Evolutionary conservation across 495 filamentous ascomycete genomes (phyloP).

Genomic region (Penicillium pulvis): DNA sequence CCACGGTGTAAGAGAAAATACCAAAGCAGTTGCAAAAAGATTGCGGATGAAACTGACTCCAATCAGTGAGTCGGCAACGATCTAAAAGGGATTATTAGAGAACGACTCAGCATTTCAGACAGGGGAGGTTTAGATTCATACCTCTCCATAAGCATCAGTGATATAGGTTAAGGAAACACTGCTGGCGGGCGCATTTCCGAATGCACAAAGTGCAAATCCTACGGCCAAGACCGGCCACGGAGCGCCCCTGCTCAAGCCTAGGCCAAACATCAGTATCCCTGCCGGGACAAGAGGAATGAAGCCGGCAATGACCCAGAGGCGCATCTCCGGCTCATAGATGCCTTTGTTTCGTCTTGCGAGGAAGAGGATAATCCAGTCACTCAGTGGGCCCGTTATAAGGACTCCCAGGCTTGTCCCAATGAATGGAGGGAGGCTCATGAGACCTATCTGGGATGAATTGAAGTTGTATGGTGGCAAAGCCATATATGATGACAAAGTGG

Average conservation of each 20-base stretch:
- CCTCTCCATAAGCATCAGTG: slow-evolving; percentile 38
- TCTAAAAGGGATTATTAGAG: slow-evolving; percentile 18
- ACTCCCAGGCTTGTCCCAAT: slow-evolving; percentile 37
- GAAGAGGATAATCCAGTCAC: slow-evolving; percentile 33
- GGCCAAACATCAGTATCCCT: slow-evolving; percentile 36
- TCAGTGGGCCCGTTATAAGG: slow-evolving; percentile 32
- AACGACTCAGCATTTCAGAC: neutral
- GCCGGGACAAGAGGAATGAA: slow-evolving; percentile 28
- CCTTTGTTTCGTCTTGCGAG: slow-evolving; percentile 36
- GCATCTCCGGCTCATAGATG: slow-evolving; percentile 40
- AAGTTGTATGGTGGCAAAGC: slow-evolving; percentile 41
- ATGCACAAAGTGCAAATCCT: slow-evolving; percentile 25
- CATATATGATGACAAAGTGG: slow-evolving; percentile 34
- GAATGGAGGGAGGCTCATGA: slow-evolving; percentile 38
- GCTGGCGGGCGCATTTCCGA: slow-evolving; percentile 29
- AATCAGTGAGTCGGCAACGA: slow-evolving; percentile 35
- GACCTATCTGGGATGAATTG: slow-evolving; percentile 34
- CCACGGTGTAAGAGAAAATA: slow-evolving; percentile 39
- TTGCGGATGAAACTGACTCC: slow-evolving; percentile 35
- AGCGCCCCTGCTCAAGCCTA: slow-evolving; percentile 28
- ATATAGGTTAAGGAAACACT: slow-evolving; percentile 36
- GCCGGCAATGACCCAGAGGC: slow-evolving; percentile 28
- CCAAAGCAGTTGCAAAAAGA: slow-evolving; percentile 29
- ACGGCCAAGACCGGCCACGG: slow-evolving; percentile 32
- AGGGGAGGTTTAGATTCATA: slow-evolving; percentile 12